Conservation (phyloP, 176 grass and related monocot species). For the Ensete ventricosum region DNA sequence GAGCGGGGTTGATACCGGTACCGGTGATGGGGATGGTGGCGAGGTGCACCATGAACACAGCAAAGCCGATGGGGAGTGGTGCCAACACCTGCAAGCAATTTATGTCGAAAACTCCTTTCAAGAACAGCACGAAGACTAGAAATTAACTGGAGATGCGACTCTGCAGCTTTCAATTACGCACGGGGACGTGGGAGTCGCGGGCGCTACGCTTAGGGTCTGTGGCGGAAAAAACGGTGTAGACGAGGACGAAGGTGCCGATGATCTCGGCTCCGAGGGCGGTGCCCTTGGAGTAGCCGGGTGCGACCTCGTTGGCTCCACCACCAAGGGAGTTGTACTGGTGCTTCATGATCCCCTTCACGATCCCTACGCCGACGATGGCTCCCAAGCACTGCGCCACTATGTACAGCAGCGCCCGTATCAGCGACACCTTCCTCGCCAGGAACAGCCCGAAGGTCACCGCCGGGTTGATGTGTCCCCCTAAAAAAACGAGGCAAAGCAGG, state of each 20-base stretch:
- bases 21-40: slow-evolving; percentile 6
- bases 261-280: slow-evolving; percentile 40
- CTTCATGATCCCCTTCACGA: slow-evolving; percentile 48
- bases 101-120: background rate
- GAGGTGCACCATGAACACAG: slow-evolving; percentile 7
- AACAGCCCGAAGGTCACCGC: slow-evolving; percentile 43
- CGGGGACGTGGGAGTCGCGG: slow-evolving; percentile 41
- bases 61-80: slow-evolving; percentile 1
- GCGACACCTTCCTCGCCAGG: slow-evolving; percentile 40
- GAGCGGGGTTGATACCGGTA: background rate
- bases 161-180: background rate
- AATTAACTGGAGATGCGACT: background rate
- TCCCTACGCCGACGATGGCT: slow-evolving; percentile 35
- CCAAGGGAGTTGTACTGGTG: slow-evolving; percentile 30
- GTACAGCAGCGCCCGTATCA: slow-evolving; percentile 31
- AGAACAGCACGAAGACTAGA: background rate
- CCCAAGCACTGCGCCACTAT: slow-evolving; percentile 38
- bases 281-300: slow-evolving; percentile 32
- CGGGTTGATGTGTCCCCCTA: slow-evolving; percentile 43
- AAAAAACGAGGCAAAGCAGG: background rate
- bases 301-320: slow-evolving; percentile 36
- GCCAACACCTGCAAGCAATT: background rate
- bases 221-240: slow-evolving; percentile 48
- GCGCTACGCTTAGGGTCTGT: slow-evolving; percentile 52
- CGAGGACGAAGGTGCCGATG: slow-evolving; percentile 57